Percentiles rank a stretch among this genome's conserved stretches.
Conservation (phyloP, 306 rosid species). For the Casuarina glauca region DNA sequence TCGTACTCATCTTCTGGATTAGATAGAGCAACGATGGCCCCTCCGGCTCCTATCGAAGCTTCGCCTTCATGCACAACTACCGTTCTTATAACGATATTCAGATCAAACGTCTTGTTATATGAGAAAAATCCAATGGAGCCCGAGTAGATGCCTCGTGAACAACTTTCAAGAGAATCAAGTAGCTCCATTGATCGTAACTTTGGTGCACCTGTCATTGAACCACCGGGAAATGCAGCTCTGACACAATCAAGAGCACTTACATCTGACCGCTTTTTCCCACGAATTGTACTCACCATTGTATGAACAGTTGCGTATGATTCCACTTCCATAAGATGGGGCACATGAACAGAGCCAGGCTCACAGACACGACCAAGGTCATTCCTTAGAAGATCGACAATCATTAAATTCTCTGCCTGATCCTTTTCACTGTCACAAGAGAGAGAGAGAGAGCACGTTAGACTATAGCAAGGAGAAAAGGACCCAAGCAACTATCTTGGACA, state of each 20-base stretch:
- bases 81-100: slow-evolving; percentile 93
- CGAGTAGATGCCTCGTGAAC: slow-evolving; percentile 93
- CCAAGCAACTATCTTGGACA: not conserved
- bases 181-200: slow-evolving; percentile 96
- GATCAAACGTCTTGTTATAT: slow-evolving; percentile 87
- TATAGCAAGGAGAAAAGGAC: slow-evolving; percentile 8
- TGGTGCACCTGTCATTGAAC: slow-evolving; percentile 99
- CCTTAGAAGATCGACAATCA: slow-evolving; percentile 97
- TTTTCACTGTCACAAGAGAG: slow-evolving; percentile 62
- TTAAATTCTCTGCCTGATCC: slow-evolving; percentile 94
- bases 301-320: slow-evolving; percentile 95
- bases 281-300: slow-evolving; percentile 95
- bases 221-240: slow-evolving; percentile 94
- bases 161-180: slow-evolving; percentile 71
- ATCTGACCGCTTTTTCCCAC: slow-evolving; percentile 68
- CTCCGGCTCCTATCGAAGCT: slow-evolving; percentile 99
- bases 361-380: slow-evolving; percentile 97
- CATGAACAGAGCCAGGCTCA: slow-evolving; percentile 92
- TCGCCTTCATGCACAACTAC: slow-evolving; percentile 74
- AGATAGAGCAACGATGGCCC: slow-evolving; percentile 86
- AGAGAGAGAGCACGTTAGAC: slow-evolving; percentile 11
- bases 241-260: slow-evolving; percentile 70
- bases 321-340: slow-evolving; percentile 86
- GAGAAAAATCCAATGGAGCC: slow-evolving; percentile 95
- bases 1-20: slow-evolving; percentile 87